A percentile compares a stretch with the other conserved stretches of the same genome.
These are phyloP conservation scores for Eucalyptus microcorys DNA, from an alignment of 345 rosid genomes.

Conservation along the genomic window DNA sequence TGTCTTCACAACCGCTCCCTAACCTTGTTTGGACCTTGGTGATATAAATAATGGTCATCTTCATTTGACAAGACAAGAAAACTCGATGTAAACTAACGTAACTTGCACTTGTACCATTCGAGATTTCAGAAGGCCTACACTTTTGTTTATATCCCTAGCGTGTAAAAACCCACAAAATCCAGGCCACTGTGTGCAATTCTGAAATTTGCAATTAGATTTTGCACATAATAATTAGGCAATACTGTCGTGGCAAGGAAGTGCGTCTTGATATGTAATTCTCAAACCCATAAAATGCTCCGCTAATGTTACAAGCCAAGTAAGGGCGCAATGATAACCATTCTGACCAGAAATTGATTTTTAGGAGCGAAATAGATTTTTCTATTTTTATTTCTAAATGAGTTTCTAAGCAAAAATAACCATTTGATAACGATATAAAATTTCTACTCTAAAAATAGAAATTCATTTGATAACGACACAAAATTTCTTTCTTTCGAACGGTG, in stretches of 20 bases:
- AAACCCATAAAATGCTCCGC: not conserved
- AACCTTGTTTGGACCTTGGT: not conserved
- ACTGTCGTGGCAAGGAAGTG: not conserved
- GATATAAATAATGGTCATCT: not conserved
- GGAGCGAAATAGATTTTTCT: too few relatives aligned
- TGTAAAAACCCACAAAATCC: not conserved
- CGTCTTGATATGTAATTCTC: not conserved
- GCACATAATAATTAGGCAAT: not conserved
- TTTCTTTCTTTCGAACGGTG: too few relatives aligned
- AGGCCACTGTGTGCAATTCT: not conserved
- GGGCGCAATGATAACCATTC: too few relatives aligned
- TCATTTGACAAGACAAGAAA: not conserved
- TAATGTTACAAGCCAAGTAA: not conserved
- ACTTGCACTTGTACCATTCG: not conserved
- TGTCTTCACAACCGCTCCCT: rapidly evolving
- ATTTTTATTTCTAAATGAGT: too few relatives aligned
- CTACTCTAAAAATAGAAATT: too few relatives aligned
- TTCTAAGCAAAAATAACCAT: too few relatives aligned
- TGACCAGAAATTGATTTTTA: too few relatives aligned
- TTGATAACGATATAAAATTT: too few relatives aligned
- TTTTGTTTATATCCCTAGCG: not conserved
- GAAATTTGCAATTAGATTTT: not conserved
- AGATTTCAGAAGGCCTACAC: not conserved
- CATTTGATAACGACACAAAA: too few relatives aligned
- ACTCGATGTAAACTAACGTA: not conserved